A percentile compares a stretch with the other conserved stretches of the same genome.
These are phyloP conservation scores for Brachypodium distachyon DNA, from an alignment of 202 grass and related monocot species.

Conservation along the genomic window DNA sequence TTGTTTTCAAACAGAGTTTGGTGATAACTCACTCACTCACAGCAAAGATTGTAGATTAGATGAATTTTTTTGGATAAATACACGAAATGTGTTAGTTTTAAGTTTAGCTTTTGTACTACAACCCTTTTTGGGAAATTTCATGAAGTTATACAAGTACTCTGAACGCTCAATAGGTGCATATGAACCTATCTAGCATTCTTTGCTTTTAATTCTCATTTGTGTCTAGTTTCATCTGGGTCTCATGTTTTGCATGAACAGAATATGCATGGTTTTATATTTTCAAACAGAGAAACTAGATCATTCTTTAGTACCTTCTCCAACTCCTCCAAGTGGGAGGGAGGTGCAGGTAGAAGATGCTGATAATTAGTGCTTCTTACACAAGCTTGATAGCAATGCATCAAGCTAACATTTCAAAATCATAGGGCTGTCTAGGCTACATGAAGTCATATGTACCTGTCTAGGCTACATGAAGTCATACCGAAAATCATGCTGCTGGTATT, in stretches of 20 bases:
- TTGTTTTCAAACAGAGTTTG: background rate
- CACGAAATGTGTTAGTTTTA: background rate
- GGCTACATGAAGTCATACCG: background rate
- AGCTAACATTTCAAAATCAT: background rate
- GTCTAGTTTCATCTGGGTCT: background rate
- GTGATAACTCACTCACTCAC: slow-evolving; percentile 5
- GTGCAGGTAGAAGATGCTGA: slow-evolving; percentile 17
- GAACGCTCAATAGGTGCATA: too few relatives aligned
- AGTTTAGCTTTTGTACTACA: background rate
- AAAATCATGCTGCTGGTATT: slow-evolving; percentile 11
- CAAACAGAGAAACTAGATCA: too few relatives aligned
- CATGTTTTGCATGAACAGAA: too few relatives aligned
- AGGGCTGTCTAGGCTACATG: background rate
- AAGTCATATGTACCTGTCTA: background rate
- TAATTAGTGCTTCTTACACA: background rate
- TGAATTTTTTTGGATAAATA: slow-evolving; percentile 3
- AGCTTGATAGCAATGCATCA: background rate
- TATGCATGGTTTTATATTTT: too few relatives aligned
- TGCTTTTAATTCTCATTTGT: background rate
- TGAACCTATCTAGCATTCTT: background rate
- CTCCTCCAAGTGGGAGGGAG: background rate
- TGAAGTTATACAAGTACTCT: background rate
- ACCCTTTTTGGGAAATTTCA: background rate
- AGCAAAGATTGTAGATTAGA: background rate
- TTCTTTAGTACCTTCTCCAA: background rate